These are phyloP conservation scores for Pulicaria dysenterica DNA, from an alignment of 129 eudicot genomes.

Conservation along the genomic window DNA sequence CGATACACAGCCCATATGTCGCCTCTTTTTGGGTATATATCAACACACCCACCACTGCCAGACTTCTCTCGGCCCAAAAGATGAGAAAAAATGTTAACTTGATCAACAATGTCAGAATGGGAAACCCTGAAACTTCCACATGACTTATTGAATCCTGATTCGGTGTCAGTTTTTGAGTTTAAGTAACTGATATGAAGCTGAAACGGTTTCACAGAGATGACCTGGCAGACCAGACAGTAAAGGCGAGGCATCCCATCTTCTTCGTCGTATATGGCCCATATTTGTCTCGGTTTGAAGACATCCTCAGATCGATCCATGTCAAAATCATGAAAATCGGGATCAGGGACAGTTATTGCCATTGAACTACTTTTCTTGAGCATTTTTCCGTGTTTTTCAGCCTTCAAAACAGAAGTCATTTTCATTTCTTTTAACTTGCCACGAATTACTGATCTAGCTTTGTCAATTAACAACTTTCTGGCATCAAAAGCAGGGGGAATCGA, in stretches of 20 bases:
- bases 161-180: conserved; percentile 78
- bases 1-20: conserved; percentile 90
- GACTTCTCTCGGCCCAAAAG: conserved; percentile 74
- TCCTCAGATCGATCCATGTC: conserved; percentile 84
- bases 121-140: conserved; percentile 83
- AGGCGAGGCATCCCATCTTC: conserved; percentile 99
- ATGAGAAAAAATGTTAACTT: conserved; percentile 94
- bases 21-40: conserved; percentile 80
- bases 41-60: conserved; percentile 78
- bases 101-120: conserved; percentile 67
- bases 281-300: conserved; percentile 78
- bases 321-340: conserved; percentile 94
- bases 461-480: conserved; percentile 69
- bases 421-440: conserved; percentile 65
- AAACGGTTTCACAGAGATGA: conserved; percentile 81
- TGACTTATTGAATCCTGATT: conserved; percentile 84
- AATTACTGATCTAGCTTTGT: conserved; percentile 65
- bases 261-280: conserved; percentile 99
- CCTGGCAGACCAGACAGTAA: conserved; percentile 84
- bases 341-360: conserved; percentile 84
- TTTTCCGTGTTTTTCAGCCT: conserved; percentile 56
- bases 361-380: conserved; percentile 53
- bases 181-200: conserved; percentile 80
- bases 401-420: conserved; percentile 45
- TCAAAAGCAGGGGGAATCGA: conserved; percentile 59